Conservation (phyloP, 192 early-diverging fungal species). For the Pilobolus umbonatus region DNA sequence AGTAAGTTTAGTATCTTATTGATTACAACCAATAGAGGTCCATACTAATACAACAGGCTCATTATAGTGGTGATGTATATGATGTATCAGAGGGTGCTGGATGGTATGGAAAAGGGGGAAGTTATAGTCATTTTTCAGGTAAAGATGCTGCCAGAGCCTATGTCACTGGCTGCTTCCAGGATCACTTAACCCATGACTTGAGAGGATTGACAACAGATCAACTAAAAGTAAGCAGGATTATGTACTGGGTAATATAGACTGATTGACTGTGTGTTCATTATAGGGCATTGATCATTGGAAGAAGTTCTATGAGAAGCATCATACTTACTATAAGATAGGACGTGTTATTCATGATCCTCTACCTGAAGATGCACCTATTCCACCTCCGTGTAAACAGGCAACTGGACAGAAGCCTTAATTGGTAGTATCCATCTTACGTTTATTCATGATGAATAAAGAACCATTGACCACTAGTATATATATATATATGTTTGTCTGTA, state of each 20-base stretch:
- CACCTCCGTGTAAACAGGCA: slow-evolving; percentile 65
- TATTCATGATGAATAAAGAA: too few relatives aligned
- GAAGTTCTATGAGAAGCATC: slow-evolving; percentile 81
- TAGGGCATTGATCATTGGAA: slow-evolving; percentile 78
- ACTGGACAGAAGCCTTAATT: slow-evolving; percentile 38
- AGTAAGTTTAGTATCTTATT: slow-evolving; percentile 42
- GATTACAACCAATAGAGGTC: not conserved
- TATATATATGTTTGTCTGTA: not conserved
- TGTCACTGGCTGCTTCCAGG: slow-evolving; percentile 91
- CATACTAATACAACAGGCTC: not conserved
- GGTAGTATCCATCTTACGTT: too few relatives aligned
- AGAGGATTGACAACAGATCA: slow-evolving; percentile 75
- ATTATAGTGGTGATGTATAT: slow-evolving; percentile 80
- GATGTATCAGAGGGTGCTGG: slow-evolving; percentile 76
- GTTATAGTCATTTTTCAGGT: slow-evolving; percentile 88
- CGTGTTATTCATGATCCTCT: slow-evolving; percentile 78
- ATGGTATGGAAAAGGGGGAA: slow-evolving; percentile 79
- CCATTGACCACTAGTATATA: not conserved
- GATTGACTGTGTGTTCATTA: not conserved
- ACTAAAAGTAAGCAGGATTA: slow-evolving; percentile 51
- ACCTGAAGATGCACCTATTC: slow-evolving; percentile 76
- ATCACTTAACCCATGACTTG: slow-evolving; percentile 91
- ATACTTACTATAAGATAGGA: slow-evolving; percentile 86
- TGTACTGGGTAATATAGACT: not conserved
- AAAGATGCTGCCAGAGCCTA: slow-evolving; percentile 91